Evolutionary conservation across 2,329 filamentous ascomycete genomes (phyloP).

Genomic region (Pleoardoris graminearum): DNA sequence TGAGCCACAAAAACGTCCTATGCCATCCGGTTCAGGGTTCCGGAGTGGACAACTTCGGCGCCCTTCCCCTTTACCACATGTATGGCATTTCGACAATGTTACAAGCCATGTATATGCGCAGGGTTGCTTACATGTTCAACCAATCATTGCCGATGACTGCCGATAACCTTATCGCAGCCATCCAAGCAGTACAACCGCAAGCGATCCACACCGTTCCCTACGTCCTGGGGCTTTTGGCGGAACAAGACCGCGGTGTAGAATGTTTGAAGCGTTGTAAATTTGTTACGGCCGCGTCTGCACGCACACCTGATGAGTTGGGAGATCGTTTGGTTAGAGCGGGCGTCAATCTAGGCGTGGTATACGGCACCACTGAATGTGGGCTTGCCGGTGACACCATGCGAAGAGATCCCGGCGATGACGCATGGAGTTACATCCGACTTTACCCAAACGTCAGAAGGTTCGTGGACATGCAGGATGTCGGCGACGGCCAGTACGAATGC

Average conservation of each 20-base stretch:
- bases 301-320: conserved; percentile 63
- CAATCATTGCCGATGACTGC: conserved; percentile 25
- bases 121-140: too few species aligned
- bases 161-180: conserved; percentile 19
- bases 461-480: conserved; percentile 46
- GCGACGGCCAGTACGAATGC: conserved; percentile 47
- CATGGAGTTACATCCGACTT: conserved; percentile 64
- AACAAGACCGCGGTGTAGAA: conserved; percentile 59
- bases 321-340: conserved; percentile 57
- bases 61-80: conserved; percentile 32
- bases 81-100: conserved; percentile 30
- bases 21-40: too few species aligned
- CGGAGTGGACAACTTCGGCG: too few species aligned
- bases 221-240: conserved; percentile 64
- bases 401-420: conserved; percentile 57
- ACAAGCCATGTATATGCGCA: too few species aligned
- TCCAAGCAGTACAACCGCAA: conserved; percentile 46
- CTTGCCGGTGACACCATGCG: conserved; percentile 16
- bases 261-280: conserved; percentile 53
- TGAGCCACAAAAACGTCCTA: too few species aligned
- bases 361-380: conserved; percentile 61
- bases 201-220: conserved; percentile 67
- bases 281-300: conserved; percentile 62
- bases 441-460: conserved; percentile 48
- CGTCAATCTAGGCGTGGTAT: conserved; percentile 60